Percentiles rank a stretch among this genome's conserved stretches.
Conservation (phyloP, 495 filamentous ascomycete genomes). For the Terfezia boudieri region DNA sequence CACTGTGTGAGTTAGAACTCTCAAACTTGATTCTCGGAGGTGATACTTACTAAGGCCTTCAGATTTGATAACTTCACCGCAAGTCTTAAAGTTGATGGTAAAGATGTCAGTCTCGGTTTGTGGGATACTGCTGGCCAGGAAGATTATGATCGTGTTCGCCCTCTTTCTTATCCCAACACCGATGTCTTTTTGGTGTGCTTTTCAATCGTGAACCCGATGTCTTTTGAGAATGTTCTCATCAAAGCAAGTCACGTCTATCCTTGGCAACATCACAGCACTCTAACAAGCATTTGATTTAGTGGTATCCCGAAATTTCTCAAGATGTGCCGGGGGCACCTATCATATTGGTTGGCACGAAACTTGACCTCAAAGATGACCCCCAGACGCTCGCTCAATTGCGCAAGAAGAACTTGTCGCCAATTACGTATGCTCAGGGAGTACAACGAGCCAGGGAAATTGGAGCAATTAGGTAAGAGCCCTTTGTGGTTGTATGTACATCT, state of each 20-base stretch:
- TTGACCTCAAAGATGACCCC: conserved; percentile 79
- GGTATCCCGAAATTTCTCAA: conserved; percentile 92
- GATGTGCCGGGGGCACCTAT: conserved; percentile 90
- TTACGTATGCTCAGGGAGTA: conserved; percentile 72
- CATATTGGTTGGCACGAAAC: conserved; percentile 91
- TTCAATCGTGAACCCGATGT: conserved; percentile 89
- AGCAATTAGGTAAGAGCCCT: conserved; percentile 24
- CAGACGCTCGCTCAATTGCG: conserved; percentile 53
- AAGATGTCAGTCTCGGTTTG: conserved; percentile 83
- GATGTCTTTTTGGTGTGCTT: conserved; percentile 98
- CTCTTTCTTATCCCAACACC: conserved; percentile 91
- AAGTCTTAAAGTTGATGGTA: conserved; percentile 93
- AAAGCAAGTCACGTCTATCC: conserved; percentile 36
- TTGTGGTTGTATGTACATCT: background rate
- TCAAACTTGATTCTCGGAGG: background rate
- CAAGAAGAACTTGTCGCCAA: conserved; percentile 72
- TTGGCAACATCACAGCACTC: background rate
- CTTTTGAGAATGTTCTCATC: conserved; percentile 91
- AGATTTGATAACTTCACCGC: conserved; percentile 99
- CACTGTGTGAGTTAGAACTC: conserved; percentile 58
- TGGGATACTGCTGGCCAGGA: conserved; percentile 99
- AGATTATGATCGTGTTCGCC: conserved; percentile 89
- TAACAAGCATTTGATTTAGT: conserved; percentile 27
- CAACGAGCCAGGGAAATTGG: conserved; percentile 73
- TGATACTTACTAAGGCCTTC: conserved; percentile 2